Evolutionary conservation across 139 green algal genomes (phyloP), one percentile per base, ranked within the genome.

Genomic region (Asterochloris sp.): DNA sequence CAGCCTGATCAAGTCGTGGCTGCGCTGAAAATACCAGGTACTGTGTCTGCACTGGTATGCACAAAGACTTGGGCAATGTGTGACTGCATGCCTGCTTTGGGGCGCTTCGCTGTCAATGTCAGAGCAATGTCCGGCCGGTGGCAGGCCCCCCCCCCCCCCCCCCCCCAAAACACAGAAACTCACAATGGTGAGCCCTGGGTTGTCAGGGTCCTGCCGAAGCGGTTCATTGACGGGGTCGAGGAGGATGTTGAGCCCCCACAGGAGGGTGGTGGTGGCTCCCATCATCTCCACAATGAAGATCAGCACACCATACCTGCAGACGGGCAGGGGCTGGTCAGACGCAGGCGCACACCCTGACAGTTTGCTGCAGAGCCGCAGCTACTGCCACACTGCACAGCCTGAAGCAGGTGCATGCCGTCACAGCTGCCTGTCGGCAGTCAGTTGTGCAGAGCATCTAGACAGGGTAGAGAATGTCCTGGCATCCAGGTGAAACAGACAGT

Each of bases 271-370:
- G 24, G 78, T 87, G 38, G 78, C 79, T 73, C 83, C 83, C 69
- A 83, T 61, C 47, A 84, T 82, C 83, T 87, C 83, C 24, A 87
- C 27, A 64, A 78, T 66, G 64, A 87, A n/a, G 15, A 87, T 68
- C 14, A 87, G 21, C 28, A 69, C 63, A 11, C 83, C 83, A 61
- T 84, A 87, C 62, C 73, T 80, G 73, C 23, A 27, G 16, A 16
- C 17, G 8, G 66, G 66, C 12, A 80, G 4, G 21, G 66, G 66
- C 66, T 23, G 66, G 66, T 71, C 4, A 71, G 66, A 23, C 1
- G 6, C 21, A 71, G 4, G 66, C 66, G 66, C 66, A 71, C 1
- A 21, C 66, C 66, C 21, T 10, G 8, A 10, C 6, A 2, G 17
- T 71, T 8, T 71, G 17, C 66, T 71, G 19, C 17, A 71, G 21